Evolutionary conservation across 2,329 filamentous ascomycete species (phyloP), one percentile per base, ranked within the genome.

Genomic region (Thyridium curvatum): DNA sequence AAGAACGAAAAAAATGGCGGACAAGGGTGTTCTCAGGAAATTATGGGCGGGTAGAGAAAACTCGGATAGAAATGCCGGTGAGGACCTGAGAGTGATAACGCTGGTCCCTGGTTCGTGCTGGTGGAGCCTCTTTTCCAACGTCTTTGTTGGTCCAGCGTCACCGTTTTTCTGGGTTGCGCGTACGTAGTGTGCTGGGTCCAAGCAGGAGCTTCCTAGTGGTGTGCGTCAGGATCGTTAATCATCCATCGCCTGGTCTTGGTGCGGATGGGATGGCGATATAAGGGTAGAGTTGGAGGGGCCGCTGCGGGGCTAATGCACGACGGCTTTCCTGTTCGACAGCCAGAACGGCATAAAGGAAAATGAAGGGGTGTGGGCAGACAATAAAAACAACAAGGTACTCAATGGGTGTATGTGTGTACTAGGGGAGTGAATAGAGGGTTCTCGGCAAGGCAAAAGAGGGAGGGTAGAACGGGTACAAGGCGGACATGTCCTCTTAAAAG

Each of bases 1-100:
- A 40, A 18, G 35, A 46, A 44, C 34, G 38, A 44, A 41, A 49
- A 39, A 36, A 42, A n/a, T n/a, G n/a, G n/a, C n/a, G n/a, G n/a
- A 26, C 21, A 26, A 26, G 21, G 21, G 21, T 6, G 21, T 6
- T 26, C 21, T 26, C 10, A 10, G 21, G 21, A 26, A 26, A 26
- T 6, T 26, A 26, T 26, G 21, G 21, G 21, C 21, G 21, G 21
- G 21, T n/a, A 29, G 13, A 33, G 32, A 33, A 29, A 36, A 13
- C 28, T 21, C 12, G 18, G 35, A 31, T 41, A 29, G 16, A 17
- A 12, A 7, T 26, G 16, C 13, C 12, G 16, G 18, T 35, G 34
- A 16, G 18, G 28, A 34, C 18, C 34, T 13, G 28, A 26, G 26
- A 35, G 18, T 13, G 18, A 16, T 35, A 26, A 26, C 21, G 21